Percentiles rank a stretch among this genome's conserved stretches.
Evolutionary conservation across 495 filamentous ascomycete species (phyloP).

Genomic region (Penicillium coprophilum): DNA sequence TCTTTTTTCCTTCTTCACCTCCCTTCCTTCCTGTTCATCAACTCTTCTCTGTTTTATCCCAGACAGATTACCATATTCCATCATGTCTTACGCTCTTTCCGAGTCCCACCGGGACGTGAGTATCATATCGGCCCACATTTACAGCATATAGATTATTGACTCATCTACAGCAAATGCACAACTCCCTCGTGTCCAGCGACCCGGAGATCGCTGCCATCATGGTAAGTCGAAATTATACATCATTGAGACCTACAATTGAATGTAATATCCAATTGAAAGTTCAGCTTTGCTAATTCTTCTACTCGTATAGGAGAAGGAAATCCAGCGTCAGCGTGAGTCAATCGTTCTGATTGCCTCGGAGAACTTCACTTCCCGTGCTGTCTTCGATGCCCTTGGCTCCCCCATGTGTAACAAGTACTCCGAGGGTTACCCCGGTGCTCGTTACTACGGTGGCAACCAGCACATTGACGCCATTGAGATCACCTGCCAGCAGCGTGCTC

Average conservation of each 20-base stretch:
- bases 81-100: conserved; percentile 78
- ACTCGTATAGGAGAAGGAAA: conserved; percentile 72
- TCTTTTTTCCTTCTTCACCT: conserved; percentile 18
- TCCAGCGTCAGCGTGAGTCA: conserved; percentile 96
- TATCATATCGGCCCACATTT: conserved; percentile 21
- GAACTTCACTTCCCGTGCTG: conserved; percentile 97
- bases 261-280: neutral
- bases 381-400: conserved; percentile 93
- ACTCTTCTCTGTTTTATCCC: conserved; percentile 14
- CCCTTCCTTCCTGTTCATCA: conserved; percentile 6
- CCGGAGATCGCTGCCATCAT: conserved; percentile 93
- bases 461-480: conserved; percentile 96
- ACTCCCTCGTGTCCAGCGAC: conserved; percentile 77
- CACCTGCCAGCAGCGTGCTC: conserved; percentile 92
- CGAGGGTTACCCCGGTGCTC: conserved; percentile 95
- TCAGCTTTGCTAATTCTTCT: conserved; percentile 10
- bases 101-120: conserved; percentile 85
- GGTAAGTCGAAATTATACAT: conserved; percentile 65
- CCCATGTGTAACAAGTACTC: conserved; percentile 99
- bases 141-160: conserved; percentile 44
- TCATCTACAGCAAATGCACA: conserved; percentile 81
- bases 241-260: conserved; percentile 1
- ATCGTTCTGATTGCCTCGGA: conserved; percentile 99
- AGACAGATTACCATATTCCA: conserved; percentile 26
- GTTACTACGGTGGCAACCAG: conserved; percentile 99